Evolutionary conservation across 108 stramenopile genomes (phyloP).

Genomic region (Licmophora abbreviata): DNA sequence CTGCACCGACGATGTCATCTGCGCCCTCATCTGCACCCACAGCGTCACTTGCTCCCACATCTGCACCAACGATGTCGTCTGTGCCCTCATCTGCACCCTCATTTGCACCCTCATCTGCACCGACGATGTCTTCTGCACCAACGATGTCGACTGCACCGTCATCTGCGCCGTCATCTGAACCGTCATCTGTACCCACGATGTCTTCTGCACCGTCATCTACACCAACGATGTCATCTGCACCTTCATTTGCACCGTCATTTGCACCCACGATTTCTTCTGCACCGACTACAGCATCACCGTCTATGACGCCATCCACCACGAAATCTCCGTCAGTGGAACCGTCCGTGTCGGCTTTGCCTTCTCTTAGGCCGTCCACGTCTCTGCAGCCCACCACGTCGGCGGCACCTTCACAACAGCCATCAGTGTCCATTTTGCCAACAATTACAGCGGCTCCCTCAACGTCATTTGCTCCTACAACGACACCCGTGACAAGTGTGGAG

Average conservation of each 20-base stretch:
- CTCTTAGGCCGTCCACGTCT: neutral
- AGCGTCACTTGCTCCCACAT: neutral
- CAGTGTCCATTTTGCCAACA: neutral
- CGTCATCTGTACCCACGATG: too few species aligned
- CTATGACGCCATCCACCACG: too few species aligned
- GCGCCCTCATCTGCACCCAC: neutral
- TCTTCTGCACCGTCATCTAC: too few species aligned
- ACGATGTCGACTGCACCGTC: too few species aligned
- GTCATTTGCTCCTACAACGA: neutral
- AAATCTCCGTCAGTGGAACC: neutral
- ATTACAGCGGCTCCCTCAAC: neutral
- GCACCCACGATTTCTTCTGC: too few species aligned
- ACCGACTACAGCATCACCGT: too few species aligned
- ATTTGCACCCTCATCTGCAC: conserved; percentile 1
- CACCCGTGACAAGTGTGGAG: neutral
- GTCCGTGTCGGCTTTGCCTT: neutral
- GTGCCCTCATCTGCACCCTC: too few species aligned
- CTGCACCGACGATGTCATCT: too few species aligned
- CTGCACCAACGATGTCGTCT: too few species aligned
- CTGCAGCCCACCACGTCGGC: neutral
- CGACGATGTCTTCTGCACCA: neutral
- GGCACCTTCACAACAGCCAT: neutral
- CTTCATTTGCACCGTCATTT: too few species aligned
- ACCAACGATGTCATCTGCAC: too few species aligned
- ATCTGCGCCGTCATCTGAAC: too few species aligned